Base-by-base conservation (phyloP, 2,329 filamentous ascomycete genomes). In the Eutypa lata region DNA sequence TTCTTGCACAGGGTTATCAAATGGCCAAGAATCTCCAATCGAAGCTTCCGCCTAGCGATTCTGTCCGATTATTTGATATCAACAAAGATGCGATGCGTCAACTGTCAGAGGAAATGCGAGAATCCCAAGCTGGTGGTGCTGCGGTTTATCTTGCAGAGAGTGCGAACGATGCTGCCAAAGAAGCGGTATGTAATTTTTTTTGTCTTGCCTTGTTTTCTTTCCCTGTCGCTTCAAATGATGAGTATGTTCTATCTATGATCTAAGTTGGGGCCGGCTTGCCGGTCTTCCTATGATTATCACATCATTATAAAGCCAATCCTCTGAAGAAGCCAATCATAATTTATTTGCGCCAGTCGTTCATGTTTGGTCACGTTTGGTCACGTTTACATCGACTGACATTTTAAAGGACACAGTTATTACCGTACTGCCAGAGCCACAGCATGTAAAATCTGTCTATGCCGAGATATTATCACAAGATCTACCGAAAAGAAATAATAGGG, bases 361-460 rank as follows among this genome's bases (percentile, higher is more conserved):
- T n/a, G n/a, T n/a, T n/a, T n/a, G n/a, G n/a, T 48, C 40, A 7
- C 10, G 42, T n/a, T 24, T 43, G 11, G 21, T n/a, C 43, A 14
- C 13, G 38, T 49, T 13, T 54, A 21, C 55, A 55, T 62, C 50
- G 7, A 65, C 54, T 49, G 49, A 50, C n/a, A n/a, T 46, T 31
- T 48, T 45, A 45, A 49, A 97, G 93, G 87, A 92, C 73, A 88
- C 85, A 28, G 84, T 96, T 57, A 85, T 99, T 52, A 96, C 92
- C 13, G 91, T 91, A 54, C 82, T 99, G 1, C 94, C 94, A 0
- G 91, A 96, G 63, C 91, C 93, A 1, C 80, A 87, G 26, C 93
- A 97, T 67, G 93, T 97, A 53, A 88, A 89, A 66, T 81, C 82
- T 49, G 91, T 96, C 38, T 97, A 91, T 71, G 76, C 83, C 46